Conservation (phyloP, 768 basidiomycete species). For the Strobilomyces dryophilus region DNA sequence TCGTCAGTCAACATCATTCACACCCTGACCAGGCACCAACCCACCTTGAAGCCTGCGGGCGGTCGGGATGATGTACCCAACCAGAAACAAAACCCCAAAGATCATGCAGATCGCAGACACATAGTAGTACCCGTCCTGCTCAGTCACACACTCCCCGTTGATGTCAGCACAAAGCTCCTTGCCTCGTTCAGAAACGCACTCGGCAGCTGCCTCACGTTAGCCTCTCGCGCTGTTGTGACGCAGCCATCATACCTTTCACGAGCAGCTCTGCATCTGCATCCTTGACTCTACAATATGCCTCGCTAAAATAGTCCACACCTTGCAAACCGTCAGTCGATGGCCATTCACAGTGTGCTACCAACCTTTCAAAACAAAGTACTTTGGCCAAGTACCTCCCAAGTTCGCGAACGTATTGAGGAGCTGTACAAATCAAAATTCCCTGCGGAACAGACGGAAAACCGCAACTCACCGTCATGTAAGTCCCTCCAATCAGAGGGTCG, state of each 20-base stretch:
- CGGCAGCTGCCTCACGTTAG: slow-evolving; percentile 49
- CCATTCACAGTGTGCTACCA: not conserved
- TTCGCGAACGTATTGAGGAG: slow-evolving; percentile 94
- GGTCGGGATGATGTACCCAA: slow-evolving; percentile 78
- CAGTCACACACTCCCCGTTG: slow-evolving; percentile 76
- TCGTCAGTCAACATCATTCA: not conserved
- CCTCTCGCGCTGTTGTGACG: not conserved
- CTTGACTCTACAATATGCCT: slow-evolving; percentile 76
- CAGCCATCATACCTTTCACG: slow-evolving; percentile 45
- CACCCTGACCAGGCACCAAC: slow-evolving; percentile 22
- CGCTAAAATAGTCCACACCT: slow-evolving; percentile 87
- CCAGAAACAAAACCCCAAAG: slow-evolving; percentile 69
- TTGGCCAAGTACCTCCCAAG: slow-evolving; percentile 97
- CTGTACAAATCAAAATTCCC: slow-evolving; percentile 37
- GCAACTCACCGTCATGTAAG: slow-evolving; percentile 90
- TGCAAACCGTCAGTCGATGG: slow-evolving; percentile 8
- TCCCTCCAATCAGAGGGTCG: slow-evolving; percentile 95
- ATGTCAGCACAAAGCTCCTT: slow-evolving; percentile 71
- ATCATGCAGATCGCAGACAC: slow-evolving; percentile 75
- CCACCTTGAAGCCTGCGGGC: slow-evolving; percentile 83
- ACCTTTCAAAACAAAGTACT: slow-evolving; percentile 94
- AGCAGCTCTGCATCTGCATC: slow-evolving; percentile 49
- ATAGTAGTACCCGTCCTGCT: slow-evolving; percentile 90
- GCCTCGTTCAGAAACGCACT: slow-evolving; percentile 92
- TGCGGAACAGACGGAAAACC: not conserved